Evolutionary conservation across 768 basidiomycete genomes (phyloP), one percentile per base, ranked within the genome.

Genomic region (Russula ochroleuca): DNA sequence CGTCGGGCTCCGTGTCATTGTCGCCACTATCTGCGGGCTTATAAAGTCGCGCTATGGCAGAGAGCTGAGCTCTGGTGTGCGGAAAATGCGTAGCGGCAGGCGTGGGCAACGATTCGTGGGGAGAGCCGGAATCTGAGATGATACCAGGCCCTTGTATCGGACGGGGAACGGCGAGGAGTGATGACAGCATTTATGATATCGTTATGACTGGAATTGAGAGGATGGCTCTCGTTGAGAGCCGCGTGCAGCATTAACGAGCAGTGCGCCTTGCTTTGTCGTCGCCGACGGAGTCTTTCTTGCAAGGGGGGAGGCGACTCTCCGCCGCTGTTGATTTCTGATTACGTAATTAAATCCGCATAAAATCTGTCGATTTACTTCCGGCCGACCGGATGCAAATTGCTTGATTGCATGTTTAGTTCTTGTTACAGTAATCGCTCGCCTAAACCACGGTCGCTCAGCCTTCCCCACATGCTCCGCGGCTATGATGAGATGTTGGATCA

Each of bases 21-120:
- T 89, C 87, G 68, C 80, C 79, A 55, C 72, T 77, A 66, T 88
- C 85, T 8, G 78, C 71, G 2, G 81, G 79, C 73, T 84, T 88
- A 78, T 86, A 81, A 70, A 88, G 87, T 49, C 88, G 83, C 59
- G 86, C 83, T 69, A 93, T 84, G 31, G 84, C 81, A 41, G 83
- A 79, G 31, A 94, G 82, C 75, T 92, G 89, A 6, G 92, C 92
- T 17, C 89, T 83, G 25, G 89, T 92, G 73, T 94, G 92, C 37
- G 90, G 87, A 74, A 88, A 92, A 72, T 83, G 83, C 68, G 77
- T 66, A 7, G 68, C 63, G 9, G 64, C 2, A n/a, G 55, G 49
- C 13, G 48, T 38, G 17, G 38, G 13, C 9, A 49, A 23, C 23
- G 61, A 60, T 50, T 69, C 65, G 47, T 60, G 48, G 28, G 38